Evolutionary conservation across 441 rosid species (phyloP), one percentile per base, ranked within the genome.

Genomic region (Eruca vesicaria): DNA sequence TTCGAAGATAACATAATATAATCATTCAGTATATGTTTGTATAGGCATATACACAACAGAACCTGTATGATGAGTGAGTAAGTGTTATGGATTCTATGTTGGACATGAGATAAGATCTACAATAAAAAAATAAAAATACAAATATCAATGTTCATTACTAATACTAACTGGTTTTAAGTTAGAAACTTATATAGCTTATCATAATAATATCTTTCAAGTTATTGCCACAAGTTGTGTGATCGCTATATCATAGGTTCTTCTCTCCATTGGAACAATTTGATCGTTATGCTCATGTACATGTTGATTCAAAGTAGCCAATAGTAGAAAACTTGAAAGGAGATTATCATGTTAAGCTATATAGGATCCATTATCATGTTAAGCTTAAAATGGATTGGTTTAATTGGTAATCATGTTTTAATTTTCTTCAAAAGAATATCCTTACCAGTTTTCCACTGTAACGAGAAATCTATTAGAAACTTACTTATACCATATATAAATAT

Each of bases 401-500:
- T 55, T 56, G 35, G 36, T 23, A 9, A 9, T 5, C 2, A n/a
- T 5, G 23, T 5, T 61, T 61, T 6, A 19, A 19, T 36, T 68
- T 69, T 3, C 15, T 68, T 6, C 7, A 23, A 14, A 57, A 70
- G 11, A 29, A 59, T 43, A 16, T 45, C 7, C 31, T 14, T n/a
- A 19, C 21, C 29, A 43, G 5, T 60, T 26, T 45, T 19, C 5
- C 14, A 20, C 10, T 45, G 19, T 15, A 6, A 7, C 5, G 31
- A 7, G 36, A 10, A 10, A 52, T 61, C 33, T 14, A 16, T 6
- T 8, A 16, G 2, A 64, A 56, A 14, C 14, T 19, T 16, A 41
- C 70, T 63, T 7, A 32, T 14, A 73, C 9, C 14, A 11, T 28
- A 9, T 74, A 67, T 74, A 67, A 32, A 59, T 29, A 74, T 66